Evolutionary conservation across 139 green algal genomes (phyloP).

Genomic region (Chlamydomonas incerta): DNA sequence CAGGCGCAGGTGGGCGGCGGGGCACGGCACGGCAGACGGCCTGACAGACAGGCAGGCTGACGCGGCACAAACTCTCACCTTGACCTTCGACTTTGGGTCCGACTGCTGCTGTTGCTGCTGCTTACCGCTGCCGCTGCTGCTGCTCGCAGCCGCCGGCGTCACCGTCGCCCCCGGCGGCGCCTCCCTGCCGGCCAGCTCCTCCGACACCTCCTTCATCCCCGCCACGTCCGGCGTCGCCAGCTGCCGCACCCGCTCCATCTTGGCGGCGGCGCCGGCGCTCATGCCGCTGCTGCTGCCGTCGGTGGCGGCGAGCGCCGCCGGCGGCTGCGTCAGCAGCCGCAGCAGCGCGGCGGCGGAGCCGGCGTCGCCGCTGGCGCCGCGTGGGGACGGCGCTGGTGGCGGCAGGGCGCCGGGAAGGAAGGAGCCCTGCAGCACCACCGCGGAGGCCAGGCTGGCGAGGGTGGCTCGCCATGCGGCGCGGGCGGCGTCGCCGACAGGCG

Average conservation of each 20-base stretch:
- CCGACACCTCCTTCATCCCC: conserved; percentile 28
- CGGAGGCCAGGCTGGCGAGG: neutral
- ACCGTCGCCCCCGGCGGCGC: neutral
- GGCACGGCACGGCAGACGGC: too few species aligned
- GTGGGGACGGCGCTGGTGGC: too few species aligned
- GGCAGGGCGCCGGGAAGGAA: too few species aligned
- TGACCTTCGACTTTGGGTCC: too few species aligned
- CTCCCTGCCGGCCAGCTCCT: conserved; percentile 11
- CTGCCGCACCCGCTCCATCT: conserved; percentile 2
- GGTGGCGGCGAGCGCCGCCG: neutral
- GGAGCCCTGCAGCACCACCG: neutral
- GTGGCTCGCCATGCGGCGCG: too few species aligned
- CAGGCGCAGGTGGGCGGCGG: too few species aligned
- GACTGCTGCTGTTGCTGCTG: neutral
- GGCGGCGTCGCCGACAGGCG: too few species aligned
- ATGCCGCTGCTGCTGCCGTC: neutral
- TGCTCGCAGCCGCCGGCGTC: neutral
- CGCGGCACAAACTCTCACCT: too few species aligned
- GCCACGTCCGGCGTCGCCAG: neutral
- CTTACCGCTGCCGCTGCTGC: neutral
- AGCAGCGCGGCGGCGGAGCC: too few species aligned
- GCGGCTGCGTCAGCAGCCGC: neutral
- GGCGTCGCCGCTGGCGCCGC: too few species aligned
- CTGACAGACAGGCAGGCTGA: too few species aligned
- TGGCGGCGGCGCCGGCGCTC: neutral